Evolutionary conservation across 2,329 filamentous ascomycete species (phyloP), one percentile per base, ranked within the genome.

Genomic region (Penicillium hordei): DNA sequence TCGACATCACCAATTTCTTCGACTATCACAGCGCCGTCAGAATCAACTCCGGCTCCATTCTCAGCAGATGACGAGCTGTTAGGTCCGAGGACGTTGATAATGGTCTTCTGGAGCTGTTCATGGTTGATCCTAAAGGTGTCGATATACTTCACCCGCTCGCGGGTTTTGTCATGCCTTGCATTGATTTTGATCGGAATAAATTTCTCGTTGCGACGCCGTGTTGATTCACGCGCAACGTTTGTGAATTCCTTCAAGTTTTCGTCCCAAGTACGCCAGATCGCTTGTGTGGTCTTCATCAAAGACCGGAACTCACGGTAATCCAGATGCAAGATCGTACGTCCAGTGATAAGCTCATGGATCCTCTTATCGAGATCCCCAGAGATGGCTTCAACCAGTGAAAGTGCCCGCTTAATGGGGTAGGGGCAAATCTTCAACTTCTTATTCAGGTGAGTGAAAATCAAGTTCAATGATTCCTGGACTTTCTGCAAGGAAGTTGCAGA

Each of bases 141-240:
- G 63, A 99, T 92, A 73, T 99, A 99, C 69, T 90, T 92, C 65
- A 99, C 82, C 43, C 94, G 87, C 61, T 94, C 89, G 75, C 97
- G 92, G 27, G 94, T 90, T 73, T 93, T 90, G 39, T 86, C 88
- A 72, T 99, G 94, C 67, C 90, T 89, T 60, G 92, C 89, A 63
- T 83, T 85, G 73, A 99, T 93, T 79, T 97, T 97, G 81, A 99
- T 97, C 5, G 93, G 93, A 63, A 99, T 97, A 74, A 99, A 99
- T 74, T 96, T 96, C 75, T 97, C 95, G 70, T 96, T 95, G 66
- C 94, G 86, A 67, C 93, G 89, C 63, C 93, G 86, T 3, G 91
- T 97, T 7, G 96, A 92, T 70, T 99, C 95, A 77, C 94, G 90
- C 34, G 94, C 93, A 62, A 97, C 91, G 66, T 97, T 96, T 17